Base-by-base conservation (phyloP, 805 yeast genomes). In the Wickerhamomyces alni region DNA sequence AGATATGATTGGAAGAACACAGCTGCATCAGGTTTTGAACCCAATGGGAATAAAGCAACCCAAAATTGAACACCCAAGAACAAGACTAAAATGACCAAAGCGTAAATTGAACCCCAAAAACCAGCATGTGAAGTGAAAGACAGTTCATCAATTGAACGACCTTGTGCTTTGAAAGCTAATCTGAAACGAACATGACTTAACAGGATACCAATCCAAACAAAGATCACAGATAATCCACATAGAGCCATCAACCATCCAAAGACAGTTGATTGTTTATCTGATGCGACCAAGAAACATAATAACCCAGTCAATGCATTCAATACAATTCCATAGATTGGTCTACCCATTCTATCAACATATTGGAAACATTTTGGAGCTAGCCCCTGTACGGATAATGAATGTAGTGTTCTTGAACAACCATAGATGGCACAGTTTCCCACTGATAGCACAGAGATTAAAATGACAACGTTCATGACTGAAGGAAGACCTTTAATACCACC, bases 341-440 rank as follows among this genome's bases (percentile, higher is more conserved):
- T 61, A 35, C 80, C 80, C 44, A 58, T 57, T 41, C 66, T 65
- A 50, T 74, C 79, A 41, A 73, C 63, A 51, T 70, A 72, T 25
- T 66, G 69, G 37, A 62, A 60, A 17, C 38, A 40, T 11, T 44
- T 38, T 37, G 77, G 78, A 15, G 76, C 75, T 45, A 65, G 59
- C 17, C 70, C 70, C 24, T 67, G 64, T 18, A 66, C 62, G 9
- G 75, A 66, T 35, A 73, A 60, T 1, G 75, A 65, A 25, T 70
- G 69, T 37, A 73, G 54, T 21, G 76, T 71, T 61, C 80, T 66
- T 7, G 80, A 72, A 22, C 76, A 67, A 9, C 77, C 81, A 52
- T 69, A 75, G n/a, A 74, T 75, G 0, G 78, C 72, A 5, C 79
- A 69, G 36, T 75, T 74, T 17, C 79, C 80, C 30, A 67, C 69